Conservation (phyloP, 768 basidiomycete species). For the Mycena olivaceomarginata region DNA sequence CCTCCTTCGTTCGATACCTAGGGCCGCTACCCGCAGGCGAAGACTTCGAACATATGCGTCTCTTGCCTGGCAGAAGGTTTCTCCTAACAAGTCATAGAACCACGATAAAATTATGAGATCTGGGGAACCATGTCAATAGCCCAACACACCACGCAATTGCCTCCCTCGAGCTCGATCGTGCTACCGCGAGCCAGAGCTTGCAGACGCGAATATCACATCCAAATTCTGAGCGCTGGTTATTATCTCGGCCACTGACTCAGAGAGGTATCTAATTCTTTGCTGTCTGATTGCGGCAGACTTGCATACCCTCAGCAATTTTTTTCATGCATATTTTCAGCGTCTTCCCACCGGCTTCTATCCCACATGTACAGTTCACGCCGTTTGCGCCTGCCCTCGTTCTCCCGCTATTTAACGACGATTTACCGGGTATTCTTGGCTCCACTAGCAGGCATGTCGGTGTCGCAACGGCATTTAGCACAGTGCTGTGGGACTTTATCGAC, state of each 20-base stretch:
- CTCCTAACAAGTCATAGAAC: conserved; percentile 10
- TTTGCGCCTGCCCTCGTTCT: conserved; percentile 22
- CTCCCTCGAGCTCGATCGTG: conserved; percentile 7
- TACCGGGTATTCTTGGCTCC: conserved; percentile 10
- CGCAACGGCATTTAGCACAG: not conserved
- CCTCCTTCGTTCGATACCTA: not conserved
- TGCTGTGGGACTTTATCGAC: conserved; percentile 39
- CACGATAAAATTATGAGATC: conserved; percentile 34
- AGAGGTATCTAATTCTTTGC: not conserved
- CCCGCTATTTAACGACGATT: not conserved
- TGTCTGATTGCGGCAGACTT: not conserved
- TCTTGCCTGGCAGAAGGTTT: conserved; percentile 39
- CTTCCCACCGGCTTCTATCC: conserved; percentile 17
- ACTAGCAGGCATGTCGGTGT: conserved; percentile 32
- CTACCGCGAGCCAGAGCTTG: not conserved
- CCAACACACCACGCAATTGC: not conserved
- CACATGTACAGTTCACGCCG: conserved; percentile 2
- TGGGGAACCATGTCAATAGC: not conserved
- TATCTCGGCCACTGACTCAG: not conserved
- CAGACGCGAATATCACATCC: conserved; percentile 21
- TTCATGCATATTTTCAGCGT: conserved; percentile 29
- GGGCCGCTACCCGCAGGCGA: not conserved
- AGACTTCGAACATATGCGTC: conserved; percentile 37
- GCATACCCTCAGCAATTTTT: conserved; percentile 2
- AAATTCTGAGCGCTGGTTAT: conserved; percentile 27